These are phyloP conservation scores for Rubus parviflorus DNA, from an alignment of 306 rosid genomes.

Conservation along the genomic window DNA sequence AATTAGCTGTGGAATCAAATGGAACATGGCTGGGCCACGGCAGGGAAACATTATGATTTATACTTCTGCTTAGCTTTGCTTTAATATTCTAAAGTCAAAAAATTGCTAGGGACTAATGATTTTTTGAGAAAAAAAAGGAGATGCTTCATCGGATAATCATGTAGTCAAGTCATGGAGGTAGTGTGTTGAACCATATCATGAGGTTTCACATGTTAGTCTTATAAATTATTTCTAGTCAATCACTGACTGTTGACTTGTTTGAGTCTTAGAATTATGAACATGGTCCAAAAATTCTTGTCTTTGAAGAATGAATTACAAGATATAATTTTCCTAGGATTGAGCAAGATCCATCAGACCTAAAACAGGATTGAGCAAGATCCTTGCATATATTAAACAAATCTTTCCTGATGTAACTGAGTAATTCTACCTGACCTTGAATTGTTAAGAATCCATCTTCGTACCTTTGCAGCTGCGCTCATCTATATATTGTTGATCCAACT, in stretches of 20 bases:
- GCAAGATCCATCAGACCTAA: background rate
- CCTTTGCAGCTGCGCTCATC: background rate
- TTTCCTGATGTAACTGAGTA: background rate
- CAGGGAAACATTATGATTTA: background rate
- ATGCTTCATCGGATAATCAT: background rate
- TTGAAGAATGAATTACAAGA: background rate
- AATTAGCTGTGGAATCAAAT: background rate
- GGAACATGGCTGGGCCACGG: background rate
- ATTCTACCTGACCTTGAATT: background rate
- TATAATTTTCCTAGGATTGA: background rate
- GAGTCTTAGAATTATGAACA: background rate
- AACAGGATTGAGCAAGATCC: background rate
- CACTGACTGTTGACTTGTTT: background rate
- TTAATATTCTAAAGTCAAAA: background rate
- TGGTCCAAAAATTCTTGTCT: background rate
- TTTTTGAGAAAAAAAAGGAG: background rate
- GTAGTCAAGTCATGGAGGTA: slow-evolving; percentile 5
- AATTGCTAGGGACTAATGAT: background rate
- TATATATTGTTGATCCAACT: background rate
- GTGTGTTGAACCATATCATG: background rate
- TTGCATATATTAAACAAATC: background rate
- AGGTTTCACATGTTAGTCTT: background rate
- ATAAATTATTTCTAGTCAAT: background rate
- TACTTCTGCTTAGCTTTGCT: background rate
- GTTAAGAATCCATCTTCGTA: background rate